Base-by-base conservation (phyloP, 345 rosid genomes). In the Boechera stricta region DNA sequence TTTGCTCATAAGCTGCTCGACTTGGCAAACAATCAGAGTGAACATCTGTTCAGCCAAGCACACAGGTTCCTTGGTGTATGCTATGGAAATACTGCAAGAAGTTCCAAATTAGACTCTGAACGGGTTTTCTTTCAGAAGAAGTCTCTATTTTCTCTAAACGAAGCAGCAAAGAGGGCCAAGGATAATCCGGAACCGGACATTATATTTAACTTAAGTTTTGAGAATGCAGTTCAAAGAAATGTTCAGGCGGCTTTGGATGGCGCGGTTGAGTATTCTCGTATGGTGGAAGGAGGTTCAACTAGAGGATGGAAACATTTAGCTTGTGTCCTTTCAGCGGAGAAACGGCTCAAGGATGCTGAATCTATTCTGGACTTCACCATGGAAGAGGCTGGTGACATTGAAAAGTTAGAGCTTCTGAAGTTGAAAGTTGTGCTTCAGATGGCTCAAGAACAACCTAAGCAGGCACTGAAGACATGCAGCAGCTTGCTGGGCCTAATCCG, bases 401-500 rank as follows among this genome's bases (percentile, higher is more conserved):
- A 90, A 78, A 89, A 83, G 53, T 81, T 91, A 39, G 92, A 90
- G 69, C 94, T 93, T 83, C 85, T 92, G 67, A 87, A 94, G 79
- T 73, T 92, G 71, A 91, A 86, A 84, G 92, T 93, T 62, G 81
- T 82, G 51, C 98, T 95, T 67, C 94, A 90, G 76, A 83, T 86
- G 79, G 87, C 97, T 64, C 90, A 86, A 85, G 90, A 88, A 75
- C 90, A 84, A 67, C 96, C 97, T 73, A 91, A 86, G 84, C 86
- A 85, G 85, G 97, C 98, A 65, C 82, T 95, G 77, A 92, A 89
- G 82, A 92, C 98, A 64, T 92, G 88, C 82, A 88, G 94, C 81
- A 73, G 85, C 47, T 79, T 90, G 83, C 84, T 95, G n/a, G 85
- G 90, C 71, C 77, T 85, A 81, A 86, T 92, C 82, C 93, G 89